Evolutionary conservation across 192 early-diverging fungal species (phyloP).

Genomic region (Entomortierella beljakovae): DNA sequence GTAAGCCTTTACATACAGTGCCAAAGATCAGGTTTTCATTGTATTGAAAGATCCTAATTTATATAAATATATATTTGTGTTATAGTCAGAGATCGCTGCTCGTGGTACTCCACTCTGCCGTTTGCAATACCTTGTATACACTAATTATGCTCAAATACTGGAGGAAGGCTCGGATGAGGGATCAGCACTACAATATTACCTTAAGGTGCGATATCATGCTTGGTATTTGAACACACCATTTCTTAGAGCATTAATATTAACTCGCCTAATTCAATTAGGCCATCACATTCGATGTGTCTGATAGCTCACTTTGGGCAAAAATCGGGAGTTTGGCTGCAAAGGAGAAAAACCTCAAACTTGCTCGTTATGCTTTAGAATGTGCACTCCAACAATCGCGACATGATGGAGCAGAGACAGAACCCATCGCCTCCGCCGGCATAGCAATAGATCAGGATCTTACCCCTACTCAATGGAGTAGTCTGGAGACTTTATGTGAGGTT

Average conservation of each 20-base stretch:
- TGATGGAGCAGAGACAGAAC: background rate
- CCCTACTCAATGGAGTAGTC: conserved; percentile 41
- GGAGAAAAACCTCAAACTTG: conserved; percentile 36
- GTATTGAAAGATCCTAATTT: background rate
- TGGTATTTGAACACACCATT: background rate
- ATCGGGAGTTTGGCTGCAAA: conserved; percentile 41
- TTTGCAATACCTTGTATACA: conserved; percentile 61
- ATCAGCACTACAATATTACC: conserved; percentile 55
- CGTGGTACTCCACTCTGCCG: conserved; percentile 52
- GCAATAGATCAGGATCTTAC: conserved; percentile 27
- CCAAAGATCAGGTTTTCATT: too few relatives aligned
- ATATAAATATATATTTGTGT: background rate
- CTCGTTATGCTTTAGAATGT: conserved; percentile 40
- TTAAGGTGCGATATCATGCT: conserved; percentile 43
- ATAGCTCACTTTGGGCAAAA: conserved; percentile 43
- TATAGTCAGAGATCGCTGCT: conserved; percentile 39
- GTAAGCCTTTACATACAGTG: too few relatives aligned
- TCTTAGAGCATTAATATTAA: background rate
- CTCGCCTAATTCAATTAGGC: conserved; percentile 6
- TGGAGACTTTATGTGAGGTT: conserved; percentile 49
- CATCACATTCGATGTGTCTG: conserved; percentile 33
- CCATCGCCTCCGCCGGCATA: background rate
- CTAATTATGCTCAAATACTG: conserved; percentile 63
- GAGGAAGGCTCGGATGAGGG: conserved; percentile 44
- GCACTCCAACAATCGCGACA: conserved; percentile 7